These are phyloP conservation scores for Dendrocalamus sinicus DNA, from an alignment of 176 grass and related monocot genomes.

Conservation along the genomic window DNA sequence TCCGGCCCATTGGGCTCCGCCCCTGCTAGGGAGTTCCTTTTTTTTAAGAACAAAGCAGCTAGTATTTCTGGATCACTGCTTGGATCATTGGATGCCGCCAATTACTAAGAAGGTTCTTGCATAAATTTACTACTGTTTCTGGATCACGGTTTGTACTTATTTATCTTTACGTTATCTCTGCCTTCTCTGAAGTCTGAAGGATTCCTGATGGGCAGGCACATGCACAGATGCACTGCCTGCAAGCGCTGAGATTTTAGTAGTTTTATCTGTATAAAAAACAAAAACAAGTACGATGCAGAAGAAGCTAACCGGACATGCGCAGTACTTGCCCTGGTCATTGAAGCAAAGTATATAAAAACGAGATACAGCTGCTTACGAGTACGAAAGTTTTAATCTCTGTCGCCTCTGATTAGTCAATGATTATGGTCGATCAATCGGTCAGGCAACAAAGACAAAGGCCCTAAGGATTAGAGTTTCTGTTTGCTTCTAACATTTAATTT, in stretches of 20 bases:
- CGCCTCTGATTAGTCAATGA: neutral
- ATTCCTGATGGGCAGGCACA: neutral
- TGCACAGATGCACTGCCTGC: neutral
- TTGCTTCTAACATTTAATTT: no score
- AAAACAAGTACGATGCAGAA: neutral
- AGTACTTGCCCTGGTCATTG: neutral
- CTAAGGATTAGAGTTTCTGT: no score
- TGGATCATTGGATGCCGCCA: neutral
- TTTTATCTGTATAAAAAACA: no score
- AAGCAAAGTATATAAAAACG: neutral
- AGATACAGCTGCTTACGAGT: conserved; percentile 19
- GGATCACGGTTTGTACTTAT: neutral
- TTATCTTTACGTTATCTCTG: no score
- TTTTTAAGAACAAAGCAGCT: no score
- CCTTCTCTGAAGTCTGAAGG: neutral
- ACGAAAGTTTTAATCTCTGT: neutral
- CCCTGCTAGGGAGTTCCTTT: no score
- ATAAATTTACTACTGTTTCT: neutral
- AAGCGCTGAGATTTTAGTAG: neutral
- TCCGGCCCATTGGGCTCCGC: no score
- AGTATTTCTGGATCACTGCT: neutral
- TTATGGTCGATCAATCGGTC: neutral
- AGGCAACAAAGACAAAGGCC: neutral
- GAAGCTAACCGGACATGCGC: neutral
- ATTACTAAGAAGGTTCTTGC: neutral